Evolutionary conservation across 78 protist genomes (phyloP).

Genomic region (Monocercomonoides exilis): DNA sequence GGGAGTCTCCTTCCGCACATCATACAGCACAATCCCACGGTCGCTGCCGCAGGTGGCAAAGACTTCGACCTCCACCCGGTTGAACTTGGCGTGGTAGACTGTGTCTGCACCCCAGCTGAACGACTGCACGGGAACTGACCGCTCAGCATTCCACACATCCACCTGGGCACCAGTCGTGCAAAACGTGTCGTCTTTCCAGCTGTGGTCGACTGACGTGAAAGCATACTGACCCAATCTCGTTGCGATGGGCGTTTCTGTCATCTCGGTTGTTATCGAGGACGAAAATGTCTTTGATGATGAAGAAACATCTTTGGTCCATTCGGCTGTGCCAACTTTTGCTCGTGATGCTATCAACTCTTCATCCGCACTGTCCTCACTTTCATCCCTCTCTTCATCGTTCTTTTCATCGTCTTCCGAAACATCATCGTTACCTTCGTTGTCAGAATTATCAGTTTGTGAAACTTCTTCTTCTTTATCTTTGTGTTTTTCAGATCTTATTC

Average conservation of each 20-base stretch:
- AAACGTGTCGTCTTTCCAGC: not conserved
- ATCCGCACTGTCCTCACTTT: not conserved
- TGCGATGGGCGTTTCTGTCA: not conserved
- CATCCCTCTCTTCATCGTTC: not conserved
- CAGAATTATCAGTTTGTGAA: no score
- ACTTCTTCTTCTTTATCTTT: no score
- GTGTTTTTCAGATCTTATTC: no score
- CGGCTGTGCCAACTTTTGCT: not conserved
- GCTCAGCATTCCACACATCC: slow-evolving; percentile 16
- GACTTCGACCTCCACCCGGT: slow-evolving; percentile 14
- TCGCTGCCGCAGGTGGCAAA: slow-evolving; percentile 16
- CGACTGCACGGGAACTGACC: slow-evolving; percentile 2
- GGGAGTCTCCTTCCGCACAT: slow-evolving; percentile 14
- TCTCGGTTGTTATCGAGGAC: no score
- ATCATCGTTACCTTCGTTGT: no score
- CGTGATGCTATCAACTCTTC: not conserved
- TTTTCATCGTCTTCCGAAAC: not conserved
- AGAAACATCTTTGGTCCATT: no score
- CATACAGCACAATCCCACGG: slow-evolving; percentile 25
- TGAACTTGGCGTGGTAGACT: not conserved
- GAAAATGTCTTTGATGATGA: no score
- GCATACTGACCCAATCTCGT: not conserved
- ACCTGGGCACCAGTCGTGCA: slow-evolving; percentile 12
- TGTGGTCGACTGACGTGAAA: slow-evolving; percentile 4
- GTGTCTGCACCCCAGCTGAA: not conserved